These are phyloP conservation scores for Kwoniella europaea DNA, from an alignment of 768 basidiomycete species.

Conservation along the genomic window DNA sequence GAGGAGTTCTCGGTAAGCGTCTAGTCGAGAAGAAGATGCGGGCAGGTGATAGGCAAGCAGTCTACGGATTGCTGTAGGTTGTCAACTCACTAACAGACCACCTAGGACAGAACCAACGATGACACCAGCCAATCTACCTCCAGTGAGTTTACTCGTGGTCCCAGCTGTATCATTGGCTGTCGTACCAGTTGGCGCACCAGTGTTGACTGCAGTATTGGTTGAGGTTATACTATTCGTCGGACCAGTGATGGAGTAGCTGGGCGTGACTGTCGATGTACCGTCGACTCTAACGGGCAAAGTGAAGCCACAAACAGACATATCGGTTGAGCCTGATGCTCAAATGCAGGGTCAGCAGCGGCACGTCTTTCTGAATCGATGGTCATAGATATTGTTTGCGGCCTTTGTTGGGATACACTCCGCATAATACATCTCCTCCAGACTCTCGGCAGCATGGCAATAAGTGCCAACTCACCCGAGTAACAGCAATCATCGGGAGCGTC, in stretches of 20 bases:
- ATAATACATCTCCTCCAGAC: background rate
- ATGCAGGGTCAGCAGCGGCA: too few relatives aligned
- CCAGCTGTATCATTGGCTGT: slow-evolving; percentile 18
- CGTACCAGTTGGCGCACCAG: slow-evolving; percentile 19
- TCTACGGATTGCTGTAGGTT: background rate
- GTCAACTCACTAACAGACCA: slow-evolving; percentile 47
- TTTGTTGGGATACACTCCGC: background rate
- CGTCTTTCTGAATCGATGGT: too few relatives aligned
- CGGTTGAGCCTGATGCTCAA: slow-evolving; percentile 35
- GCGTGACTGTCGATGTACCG: slow-evolving; percentile 11
- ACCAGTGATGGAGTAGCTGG: slow-evolving; percentile 11
- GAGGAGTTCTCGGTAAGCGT: background rate
- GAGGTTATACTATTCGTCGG: slow-evolving; percentile 23
- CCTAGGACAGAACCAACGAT: slow-evolving; percentile 53
- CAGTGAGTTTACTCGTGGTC: slow-evolving; percentile 25
- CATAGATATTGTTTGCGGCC: too few relatives aligned
- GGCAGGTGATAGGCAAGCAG: background rate
- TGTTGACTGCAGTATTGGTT: slow-evolving; percentile 13
- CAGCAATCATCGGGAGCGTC: slow-evolving; percentile 50
- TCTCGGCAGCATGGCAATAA: background rate
- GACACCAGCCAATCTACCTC: slow-evolving; percentile 51
- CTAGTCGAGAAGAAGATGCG: background rate
- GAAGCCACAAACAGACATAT: slow-evolving; percentile 50
- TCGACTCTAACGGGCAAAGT: slow-evolving; percentile 30
- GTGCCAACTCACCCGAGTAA: slow-evolving; percentile 35